Evolutionary conservation across 1,284 basidiomycete genomes (phyloP), one percentile per base, ranked within the genome.

Genomic region (Porogramme epimiltina): DNA sequence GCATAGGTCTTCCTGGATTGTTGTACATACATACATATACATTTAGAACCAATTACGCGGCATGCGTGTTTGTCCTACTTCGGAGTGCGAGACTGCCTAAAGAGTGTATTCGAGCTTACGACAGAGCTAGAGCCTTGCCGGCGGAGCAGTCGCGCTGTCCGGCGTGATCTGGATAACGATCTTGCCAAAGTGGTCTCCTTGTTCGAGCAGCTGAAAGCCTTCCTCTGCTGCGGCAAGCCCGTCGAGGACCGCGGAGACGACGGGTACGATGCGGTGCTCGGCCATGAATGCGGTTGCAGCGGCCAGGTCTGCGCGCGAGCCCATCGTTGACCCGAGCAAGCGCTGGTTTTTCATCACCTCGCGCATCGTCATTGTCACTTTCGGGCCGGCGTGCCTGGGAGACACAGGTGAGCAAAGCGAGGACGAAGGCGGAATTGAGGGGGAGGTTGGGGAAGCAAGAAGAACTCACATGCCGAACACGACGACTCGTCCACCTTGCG

Each of bases 321-420:
- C 93, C 88, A 95, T 91, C 19, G 89, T 92, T 0, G 89, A 87
- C 40, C 88, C 91, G 38, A 91, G 75, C 34, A 95, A 71, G 51
- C 86, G 82, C 44, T 89, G 81, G 62, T 92, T 90, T 60, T 79
- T 83, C 52, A 93, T 66, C n/a, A 93, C 88, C 59, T 91, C 84
- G 16, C 81, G 79, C 89, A 95, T 93, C 10, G 85, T 88, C 62
- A 94, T 80, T 15, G 76, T 76, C 42, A 91, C 80, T 61, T 74
- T 75, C 11, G 80, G 80, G 24, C 28, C 28, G 9, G 82, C 84
- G 40, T 89, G 91, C 87, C 89, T 91, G 51, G 53, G 16, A 24
- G 31, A n/a, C n/a, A 11, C 25, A 39, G 11, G 33, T 37, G 18
- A 42, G 42, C 16, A n/a, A 18, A 2, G 11, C 24, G n/a, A n/a